These are phyloP conservation scores for Elaeis guineensis DNA, from an alignment of 176 grass and related monocot species.

Conservation along the genomic window DNA sequence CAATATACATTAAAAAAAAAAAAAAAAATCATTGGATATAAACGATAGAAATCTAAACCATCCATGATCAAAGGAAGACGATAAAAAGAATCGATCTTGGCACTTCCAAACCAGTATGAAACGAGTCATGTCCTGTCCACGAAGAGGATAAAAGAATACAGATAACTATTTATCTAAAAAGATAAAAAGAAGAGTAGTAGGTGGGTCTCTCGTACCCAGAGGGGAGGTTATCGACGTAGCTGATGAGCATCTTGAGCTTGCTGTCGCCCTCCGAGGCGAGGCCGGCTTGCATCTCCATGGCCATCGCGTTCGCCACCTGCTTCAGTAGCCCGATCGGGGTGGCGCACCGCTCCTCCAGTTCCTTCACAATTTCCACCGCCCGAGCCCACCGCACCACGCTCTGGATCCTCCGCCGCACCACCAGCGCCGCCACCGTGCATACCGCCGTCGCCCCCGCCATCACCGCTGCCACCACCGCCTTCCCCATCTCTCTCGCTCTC, in stretches of 20 bases:
- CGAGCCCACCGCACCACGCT: constrained; percentile 9
- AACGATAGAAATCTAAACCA: too few species aligned
- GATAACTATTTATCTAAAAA: constrained; percentile 1
- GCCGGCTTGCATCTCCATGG: constrained; percentile 56
- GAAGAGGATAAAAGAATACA: background rate
- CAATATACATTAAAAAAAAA: too few species aligned
- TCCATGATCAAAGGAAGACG: too few species aligned
- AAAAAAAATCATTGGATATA: too few species aligned
- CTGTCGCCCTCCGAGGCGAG: constrained; percentile 46
- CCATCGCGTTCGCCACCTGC: constrained; percentile 51
- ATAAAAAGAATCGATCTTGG: too few species aligned
- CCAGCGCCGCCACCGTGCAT: constrained; percentile 4
- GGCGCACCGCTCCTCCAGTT: constrained; percentile 41
- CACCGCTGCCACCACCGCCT: constrained; percentile 14
- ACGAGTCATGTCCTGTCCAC: background rate
- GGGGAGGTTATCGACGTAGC: constrained; percentile 77
- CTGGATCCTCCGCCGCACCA: constrained; percentile 8
- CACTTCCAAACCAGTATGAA: background rate
- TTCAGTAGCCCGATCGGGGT: constrained; percentile 32
- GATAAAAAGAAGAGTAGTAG: background rate
- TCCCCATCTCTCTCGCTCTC: constrained; percentile 18
- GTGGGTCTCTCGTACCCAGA: constrained; percentile 29
- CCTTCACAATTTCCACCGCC: constrained; percentile 42
- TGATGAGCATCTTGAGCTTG: constrained; percentile 78
- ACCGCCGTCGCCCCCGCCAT: constrained; percentile 16